Conservation (phyloP, 139 green algal species). For the Prasinococcaceae sp. region DNA sequence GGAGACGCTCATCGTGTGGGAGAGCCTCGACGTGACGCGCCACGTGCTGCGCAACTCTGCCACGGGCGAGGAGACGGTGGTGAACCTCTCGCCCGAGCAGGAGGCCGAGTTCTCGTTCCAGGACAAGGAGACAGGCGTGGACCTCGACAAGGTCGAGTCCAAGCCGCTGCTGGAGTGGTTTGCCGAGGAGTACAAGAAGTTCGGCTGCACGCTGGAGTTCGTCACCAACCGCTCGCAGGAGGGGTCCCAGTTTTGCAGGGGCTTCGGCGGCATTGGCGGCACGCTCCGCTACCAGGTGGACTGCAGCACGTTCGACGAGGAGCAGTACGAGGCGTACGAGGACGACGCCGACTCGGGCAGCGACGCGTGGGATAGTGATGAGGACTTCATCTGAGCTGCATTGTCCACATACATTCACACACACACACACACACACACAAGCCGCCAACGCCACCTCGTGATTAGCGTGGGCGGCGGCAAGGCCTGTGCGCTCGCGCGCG, state of each 20-base stretch:
- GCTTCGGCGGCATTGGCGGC: constrained; percentile 87
- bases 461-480: no score
- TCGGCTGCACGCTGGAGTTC: constrained; percentile 93
- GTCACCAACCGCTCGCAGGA: constrained; percentile 87
- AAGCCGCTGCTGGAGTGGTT: constrained; percentile 91
- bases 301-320: constrained; percentile 29
- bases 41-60: constrained; percentile 69
- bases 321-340: constrained; percentile 7
- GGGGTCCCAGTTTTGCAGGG: constrained; percentile 91
- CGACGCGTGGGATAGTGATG: constrained; percentile 6
- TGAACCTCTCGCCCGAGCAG: constrained; percentile 74
- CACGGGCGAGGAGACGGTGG: constrained; percentile 19
- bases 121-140: constrained; percentile 61
- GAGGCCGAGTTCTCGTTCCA: constrained; percentile 49
- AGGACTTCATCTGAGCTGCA: constrained; percentile 14
- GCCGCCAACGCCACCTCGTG: no score
- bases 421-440: no score
- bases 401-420: no score
- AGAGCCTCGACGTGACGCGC: constrained; percentile 65
- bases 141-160: constrained; percentile 84
- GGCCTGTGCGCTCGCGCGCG: no score
- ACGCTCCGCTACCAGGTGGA: constrained; percentile 86
- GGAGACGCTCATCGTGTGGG: constrained; percentile 96
- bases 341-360: neutral
- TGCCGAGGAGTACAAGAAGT: constrained; percentile 96